Evolutionary conservation across 192 early-diverging fungal genomes (phyloP).

Genomic region (Thoreauomyces humboldtii): DNA sequence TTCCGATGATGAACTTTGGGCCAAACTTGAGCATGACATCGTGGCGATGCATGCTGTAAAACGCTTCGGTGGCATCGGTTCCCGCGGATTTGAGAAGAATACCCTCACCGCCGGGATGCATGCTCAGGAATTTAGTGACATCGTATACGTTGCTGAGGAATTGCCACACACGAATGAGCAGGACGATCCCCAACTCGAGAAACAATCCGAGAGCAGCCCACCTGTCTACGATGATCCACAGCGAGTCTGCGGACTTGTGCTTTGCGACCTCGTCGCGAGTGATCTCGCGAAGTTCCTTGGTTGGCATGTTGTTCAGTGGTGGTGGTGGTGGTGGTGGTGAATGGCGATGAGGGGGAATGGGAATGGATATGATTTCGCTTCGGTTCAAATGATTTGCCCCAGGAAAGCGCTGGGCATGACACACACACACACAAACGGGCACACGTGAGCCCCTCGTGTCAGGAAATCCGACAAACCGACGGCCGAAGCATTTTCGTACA

Average conservation of each 20-base stretch:
- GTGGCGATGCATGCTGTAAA: slow-evolving; percentile 44
- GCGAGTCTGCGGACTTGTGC: slow-evolving; percentile 36
- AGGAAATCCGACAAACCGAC: no score
- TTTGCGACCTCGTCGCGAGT: slow-evolving; percentile 48
- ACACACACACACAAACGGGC: no score
- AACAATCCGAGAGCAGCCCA: slow-evolving; percentile 17
- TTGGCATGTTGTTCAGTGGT: no score
- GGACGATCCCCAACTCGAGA: neutral
- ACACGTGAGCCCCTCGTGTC: no score
- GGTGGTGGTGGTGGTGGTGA: no score
- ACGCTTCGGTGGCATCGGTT: slow-evolving; percentile 43
- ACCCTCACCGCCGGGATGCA: slow-evolving; percentile 44
- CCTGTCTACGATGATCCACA: slow-evolving; percentile 40
- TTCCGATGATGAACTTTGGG: slow-evolving; percentile 15
- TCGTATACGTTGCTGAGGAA: slow-evolving; percentile 28
- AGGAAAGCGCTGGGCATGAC: no score
- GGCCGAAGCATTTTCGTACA: no score
- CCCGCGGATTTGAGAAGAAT: slow-evolving; percentile 39
- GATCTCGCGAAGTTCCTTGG: slow-evolving; percentile 18
- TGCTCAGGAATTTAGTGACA: slow-evolving; percentile 34
- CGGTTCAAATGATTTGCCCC: no score
- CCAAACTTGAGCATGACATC: slow-evolving; percentile 37
- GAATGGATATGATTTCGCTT: no score
- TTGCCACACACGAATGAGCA: no score
- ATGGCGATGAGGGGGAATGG: no score